Conservation (phyloP, 106 monocot species). For the Allium cepa region DNA sequence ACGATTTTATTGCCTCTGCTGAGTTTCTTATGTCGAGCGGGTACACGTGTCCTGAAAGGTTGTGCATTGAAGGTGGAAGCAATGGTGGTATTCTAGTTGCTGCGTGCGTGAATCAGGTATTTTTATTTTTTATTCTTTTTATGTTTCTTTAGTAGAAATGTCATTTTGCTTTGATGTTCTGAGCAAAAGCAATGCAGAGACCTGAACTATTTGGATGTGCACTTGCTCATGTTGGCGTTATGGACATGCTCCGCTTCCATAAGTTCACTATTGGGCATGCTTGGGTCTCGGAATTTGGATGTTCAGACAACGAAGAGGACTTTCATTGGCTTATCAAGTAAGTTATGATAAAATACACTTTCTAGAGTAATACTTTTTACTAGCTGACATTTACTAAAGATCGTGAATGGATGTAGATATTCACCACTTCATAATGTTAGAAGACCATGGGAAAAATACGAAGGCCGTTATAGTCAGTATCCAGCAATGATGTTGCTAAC, state of each 20-base stretch:
- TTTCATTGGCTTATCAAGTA: constrained; percentile 95
- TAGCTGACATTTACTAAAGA: too few species aligned
- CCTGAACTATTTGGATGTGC: constrained; percentile 98
- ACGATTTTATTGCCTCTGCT: constrained; percentile 83
- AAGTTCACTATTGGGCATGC: constrained; percentile 97
- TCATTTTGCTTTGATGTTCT: not conserved
- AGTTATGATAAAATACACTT: not conserved
- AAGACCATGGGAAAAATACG: too few species aligned
- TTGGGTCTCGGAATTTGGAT: constrained; percentile 94
- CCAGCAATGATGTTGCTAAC: too few species aligned
- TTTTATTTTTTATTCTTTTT: not conserved
- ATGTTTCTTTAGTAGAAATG: not conserved
- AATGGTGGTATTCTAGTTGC: constrained; percentile 96
- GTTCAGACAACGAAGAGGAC: constrained; percentile 80
- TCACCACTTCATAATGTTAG: too few species aligned
- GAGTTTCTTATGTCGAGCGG: constrained; percentile 74
- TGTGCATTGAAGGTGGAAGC: constrained; percentile 96
- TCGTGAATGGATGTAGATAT: too few species aligned
- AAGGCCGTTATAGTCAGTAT: too few species aligned
- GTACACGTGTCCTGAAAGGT: constrained; percentile 46
- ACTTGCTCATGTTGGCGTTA: constrained; percentile 93
- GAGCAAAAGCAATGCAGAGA: constrained; percentile 22
- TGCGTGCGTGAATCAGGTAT: constrained; percentile 93
- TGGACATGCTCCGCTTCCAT: constrained; percentile 99
- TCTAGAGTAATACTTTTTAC: not conserved